Conservation (phyloP, 768 basidiomycete species). For the Rhizopogon roseolus region DNA sequence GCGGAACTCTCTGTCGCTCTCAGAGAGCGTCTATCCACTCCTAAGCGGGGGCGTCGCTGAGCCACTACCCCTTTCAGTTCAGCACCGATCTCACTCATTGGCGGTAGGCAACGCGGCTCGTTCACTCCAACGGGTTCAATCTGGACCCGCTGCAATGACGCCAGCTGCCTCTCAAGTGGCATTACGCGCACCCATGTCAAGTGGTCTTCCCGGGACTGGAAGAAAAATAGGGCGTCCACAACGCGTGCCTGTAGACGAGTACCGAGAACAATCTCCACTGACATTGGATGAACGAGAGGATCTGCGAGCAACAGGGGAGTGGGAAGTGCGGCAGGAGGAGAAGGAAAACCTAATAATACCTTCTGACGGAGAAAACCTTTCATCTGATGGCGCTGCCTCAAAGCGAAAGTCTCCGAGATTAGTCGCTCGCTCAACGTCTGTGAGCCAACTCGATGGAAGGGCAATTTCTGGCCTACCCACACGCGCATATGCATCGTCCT, state of each 20-base stretch:
- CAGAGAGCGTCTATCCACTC: conserved; percentile 58
- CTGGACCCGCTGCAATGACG: conserved; percentile 44
- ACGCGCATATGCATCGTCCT: conserved; percentile 25
- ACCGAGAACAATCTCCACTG: conserved; percentile 22
- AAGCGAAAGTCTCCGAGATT: conserved; percentile 23
- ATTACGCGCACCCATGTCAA: conserved; percentile 25
- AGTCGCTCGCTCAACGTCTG: conserved; percentile 25
- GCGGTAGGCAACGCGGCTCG: conserved; percentile 29
- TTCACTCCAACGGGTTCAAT: conserved; percentile 63
- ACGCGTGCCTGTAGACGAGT: conserved; percentile 33
- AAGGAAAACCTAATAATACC: conserved; percentile 34
- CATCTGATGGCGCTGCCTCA: conserved; percentile 18
- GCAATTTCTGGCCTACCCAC: conserved; percentile 28
- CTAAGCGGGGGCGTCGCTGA: conserved; percentile 16
- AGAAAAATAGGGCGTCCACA: conserved; percentile 31
- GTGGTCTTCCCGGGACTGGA: conserved; percentile 27
- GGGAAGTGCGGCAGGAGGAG: conserved; percentile 29
- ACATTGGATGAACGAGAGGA: conserved; percentile 32
- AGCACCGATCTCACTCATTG: conserved; percentile 22
- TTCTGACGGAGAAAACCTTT: conserved; percentile 18
- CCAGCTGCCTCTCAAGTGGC: conserved; percentile 22
- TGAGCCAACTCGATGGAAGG: conserved; percentile 29
- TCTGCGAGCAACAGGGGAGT: conserved; percentile 23
- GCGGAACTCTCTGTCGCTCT: conserved; percentile 56
- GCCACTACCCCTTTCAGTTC: conserved; percentile 24